Conservation (phyloP, 2,329 filamentous ascomycete genomes). For the Fusarium sarcochroum region DNA sequence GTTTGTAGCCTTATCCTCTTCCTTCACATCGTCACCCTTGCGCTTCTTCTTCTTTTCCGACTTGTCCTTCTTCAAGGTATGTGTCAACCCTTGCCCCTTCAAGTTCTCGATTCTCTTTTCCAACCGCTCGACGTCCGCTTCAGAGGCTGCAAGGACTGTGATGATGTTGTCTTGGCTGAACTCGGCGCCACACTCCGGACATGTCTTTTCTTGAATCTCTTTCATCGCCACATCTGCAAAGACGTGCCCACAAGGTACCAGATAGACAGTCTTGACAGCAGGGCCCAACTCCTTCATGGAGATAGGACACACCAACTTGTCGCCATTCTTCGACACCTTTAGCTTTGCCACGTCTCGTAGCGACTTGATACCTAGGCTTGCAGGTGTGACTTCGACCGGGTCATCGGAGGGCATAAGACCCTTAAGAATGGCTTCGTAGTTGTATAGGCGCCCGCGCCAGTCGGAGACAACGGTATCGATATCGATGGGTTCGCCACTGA, state of each 20-base stretch:
- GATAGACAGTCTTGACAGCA: slow-evolving; percentile 83
- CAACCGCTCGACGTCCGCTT: slow-evolving; percentile 78
- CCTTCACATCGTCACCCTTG: slow-evolving; percentile 58
- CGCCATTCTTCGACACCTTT: slow-evolving; percentile 70
- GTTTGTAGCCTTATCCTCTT: slow-evolving; percentile 66
- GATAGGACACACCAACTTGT: slow-evolving; percentile 86
- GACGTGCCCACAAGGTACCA: slow-evolving; percentile 95
- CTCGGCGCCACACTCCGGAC: slow-evolving; percentile 80
- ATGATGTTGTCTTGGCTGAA: slow-evolving; percentile 85
- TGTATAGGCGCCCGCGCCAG: slow-evolving; percentile 87
- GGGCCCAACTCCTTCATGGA: slow-evolving; percentile 89
- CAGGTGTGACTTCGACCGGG: slow-evolving; percentile 63
- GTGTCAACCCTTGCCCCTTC: slow-evolving; percentile 79
- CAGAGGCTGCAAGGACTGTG: slow-evolving; percentile 80
- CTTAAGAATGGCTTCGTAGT: slow-evolving; percentile 90
- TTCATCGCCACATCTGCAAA: slow-evolving; percentile 90
- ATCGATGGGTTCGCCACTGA: slow-evolving; percentile 83
- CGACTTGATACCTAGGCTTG: slow-evolving; percentile 76
- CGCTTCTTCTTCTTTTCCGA: slow-evolving; percentile 79
- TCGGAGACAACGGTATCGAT: slow-evolving; percentile 85
- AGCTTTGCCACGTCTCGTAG: slow-evolving; percentile 90
- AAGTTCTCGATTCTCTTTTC: slow-evolving; percentile 77
- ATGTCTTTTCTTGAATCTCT: slow-evolving; percentile 76
- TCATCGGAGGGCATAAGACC: slow-evolving; percentile 71
- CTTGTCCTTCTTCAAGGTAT: slow-evolving; percentile 88